phyloP scores from a whole-genome alignment of 495 filamentous ascomycete genomes.

The Penicillium cataractarum region DNA sequence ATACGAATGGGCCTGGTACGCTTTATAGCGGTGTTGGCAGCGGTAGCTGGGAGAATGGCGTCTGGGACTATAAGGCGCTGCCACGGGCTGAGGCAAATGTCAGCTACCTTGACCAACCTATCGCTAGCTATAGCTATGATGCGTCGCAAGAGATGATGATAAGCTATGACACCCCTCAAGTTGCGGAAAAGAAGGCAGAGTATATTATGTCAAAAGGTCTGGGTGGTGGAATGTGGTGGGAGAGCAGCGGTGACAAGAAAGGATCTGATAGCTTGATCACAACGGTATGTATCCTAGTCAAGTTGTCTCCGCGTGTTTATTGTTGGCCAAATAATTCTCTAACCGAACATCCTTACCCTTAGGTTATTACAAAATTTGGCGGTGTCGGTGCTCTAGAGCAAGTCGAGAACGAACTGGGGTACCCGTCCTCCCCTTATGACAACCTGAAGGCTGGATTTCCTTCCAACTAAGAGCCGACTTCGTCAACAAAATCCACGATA shows the following conservation, averaged over 20 bases:
- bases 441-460: constrained; percentile 1
- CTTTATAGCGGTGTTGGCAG: constrained; percentile 70
- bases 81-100: constrained; percentile 40
- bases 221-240: constrained; percentile 91
- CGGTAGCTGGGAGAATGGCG: constrained; percentile 71
- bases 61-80: constrained; percentile 75
- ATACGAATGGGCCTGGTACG: constrained; percentile 70
- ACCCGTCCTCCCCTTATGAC: neutral
- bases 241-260: constrained; percentile 70
- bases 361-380: neutral
- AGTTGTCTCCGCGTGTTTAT: neutral
- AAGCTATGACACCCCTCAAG: constrained; percentile 69
- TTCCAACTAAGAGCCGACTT: neutral
- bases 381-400: neutral
- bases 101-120: constrained; percentile 14
- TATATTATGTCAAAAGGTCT: constrained; percentile 66
- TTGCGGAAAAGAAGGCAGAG: constrained; percentile 61
- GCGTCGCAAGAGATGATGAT: constrained; percentile 58
- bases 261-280: constrained; percentile 62
- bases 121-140: constrained; percentile 75
- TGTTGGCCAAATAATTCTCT: neutral
- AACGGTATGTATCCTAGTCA: constrained; percentile 42
- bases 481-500: neutral
- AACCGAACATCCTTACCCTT: neutral
- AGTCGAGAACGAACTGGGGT: neutral